phyloP scores from a whole-genome alignment of 805 yeast species.

The Cyberlindnera americana region DNA sequence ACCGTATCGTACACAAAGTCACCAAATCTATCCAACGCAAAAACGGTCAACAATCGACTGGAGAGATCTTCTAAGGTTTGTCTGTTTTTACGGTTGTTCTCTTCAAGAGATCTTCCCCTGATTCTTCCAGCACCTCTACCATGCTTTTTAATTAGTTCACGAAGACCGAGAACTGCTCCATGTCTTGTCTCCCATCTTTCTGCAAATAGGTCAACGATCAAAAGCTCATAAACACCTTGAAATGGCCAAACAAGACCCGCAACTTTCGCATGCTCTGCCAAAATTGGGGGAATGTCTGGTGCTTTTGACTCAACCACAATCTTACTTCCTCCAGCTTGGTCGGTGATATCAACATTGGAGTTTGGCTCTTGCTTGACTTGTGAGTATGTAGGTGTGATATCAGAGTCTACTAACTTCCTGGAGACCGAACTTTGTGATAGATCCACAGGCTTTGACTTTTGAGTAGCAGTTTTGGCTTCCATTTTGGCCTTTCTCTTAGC shows the following conservation, averaged over 20 bases:
- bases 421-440: conserved; percentile 70
- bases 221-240: conserved; percentile 84
- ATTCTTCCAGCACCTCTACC: conserved; percentile 85
- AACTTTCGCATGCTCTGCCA: conserved; percentile 67
- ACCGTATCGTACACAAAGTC: conserved; percentile 97
- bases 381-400: conserved; percentile 14
- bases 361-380: conserved; percentile 22
- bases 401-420: conserved; percentile 40
- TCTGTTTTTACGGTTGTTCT: conserved; percentile 63
- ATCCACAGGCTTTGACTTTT: conserved; percentile 53
- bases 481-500: conserved; percentile 88
- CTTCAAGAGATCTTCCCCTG: conserved; percentile 52
- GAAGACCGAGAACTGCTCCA: conserved; percentile 88
- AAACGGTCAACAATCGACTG: conserved; percentile 76
- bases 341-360: conserved; percentile 55
- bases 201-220: conserved; percentile 74
- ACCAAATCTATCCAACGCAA: conserved; percentile 92
- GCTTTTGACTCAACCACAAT: conserved; percentile 78
- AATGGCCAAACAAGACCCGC: conserved; percentile 88
- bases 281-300: conserved; percentile 59
- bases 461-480: conserved; percentile 49
- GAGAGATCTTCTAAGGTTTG: conserved; percentile 83
- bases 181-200: conserved; percentile 94
- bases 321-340: conserved; percentile 76
- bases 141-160: conserved; percentile 81